Percentiles rank a stretch among this genome's conserved stretches.
phyloP scores from a whole-genome alignment of 1,284 basidiomycete genomes.

The Schizopora paradoxa region DNA sequence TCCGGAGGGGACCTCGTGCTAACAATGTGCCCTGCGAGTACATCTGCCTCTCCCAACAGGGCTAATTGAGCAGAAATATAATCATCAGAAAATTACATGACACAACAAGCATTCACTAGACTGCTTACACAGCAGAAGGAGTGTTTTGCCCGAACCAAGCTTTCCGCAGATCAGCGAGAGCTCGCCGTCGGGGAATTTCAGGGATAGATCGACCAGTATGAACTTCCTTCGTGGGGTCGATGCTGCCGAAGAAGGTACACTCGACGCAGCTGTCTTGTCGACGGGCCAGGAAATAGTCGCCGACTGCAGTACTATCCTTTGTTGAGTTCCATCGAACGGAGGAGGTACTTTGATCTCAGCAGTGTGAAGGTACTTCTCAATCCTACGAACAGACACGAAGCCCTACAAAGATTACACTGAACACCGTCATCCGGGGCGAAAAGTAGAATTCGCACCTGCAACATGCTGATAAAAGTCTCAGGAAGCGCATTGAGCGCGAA shows the following conservation, averaged over 20 bases:
- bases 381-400: constrained; percentile 82
- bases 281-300: constrained; percentile 90
- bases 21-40: constrained; percentile 72
- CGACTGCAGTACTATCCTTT: constrained; percentile 68
- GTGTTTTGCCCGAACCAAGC: constrained; percentile 77
- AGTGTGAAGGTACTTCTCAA: constrained; percentile 81
- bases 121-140: constrained; percentile 60
- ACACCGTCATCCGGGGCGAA: not conserved
- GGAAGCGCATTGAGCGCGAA: constrained; percentile 82
- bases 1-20: constrained; percentile 84
- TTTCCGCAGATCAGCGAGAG: constrained; percentile 82
- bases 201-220: constrained; percentile 70
- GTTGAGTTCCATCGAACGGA: constrained; percentile 49
- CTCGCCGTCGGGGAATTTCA: constrained; percentile 75
- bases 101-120: constrained; percentile 15
- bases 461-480: constrained; percentile 83
- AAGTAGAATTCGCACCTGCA: constrained; percentile 49
- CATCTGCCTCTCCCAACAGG: constrained; percentile 86
- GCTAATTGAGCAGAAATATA: constrained; percentile 35
- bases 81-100: not conserved
- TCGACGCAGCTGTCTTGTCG: constrained; percentile 47
- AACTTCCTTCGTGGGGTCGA: constrained; percentile 78
- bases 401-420: constrained; percentile 39
- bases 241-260: constrained; percentile 50
- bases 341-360: constrained; percentile 63